phyloP scores from a whole-genome alignment of 2,329 filamentous ascomycete genomes.

The Xylariales sp. region DNA sequence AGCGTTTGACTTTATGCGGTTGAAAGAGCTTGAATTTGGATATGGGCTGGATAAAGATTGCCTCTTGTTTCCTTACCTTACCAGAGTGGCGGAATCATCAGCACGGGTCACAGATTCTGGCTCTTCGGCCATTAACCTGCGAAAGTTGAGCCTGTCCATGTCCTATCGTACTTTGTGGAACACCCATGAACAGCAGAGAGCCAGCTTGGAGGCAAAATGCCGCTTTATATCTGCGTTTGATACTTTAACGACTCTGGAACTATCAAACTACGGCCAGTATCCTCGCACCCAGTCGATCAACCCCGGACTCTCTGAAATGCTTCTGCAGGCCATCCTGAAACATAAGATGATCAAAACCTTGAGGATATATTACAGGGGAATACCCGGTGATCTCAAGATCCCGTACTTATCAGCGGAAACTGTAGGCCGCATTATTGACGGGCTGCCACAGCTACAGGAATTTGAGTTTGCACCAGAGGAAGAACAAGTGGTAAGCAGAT shows the following conservation, averaged over 20 bases:
- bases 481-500: too few species aligned
- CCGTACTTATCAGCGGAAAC: neutral
- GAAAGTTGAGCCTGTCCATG: neutral
- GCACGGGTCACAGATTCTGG: neutral
- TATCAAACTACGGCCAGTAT: neutral
- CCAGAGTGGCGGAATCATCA: neutral
- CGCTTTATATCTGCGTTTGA: constrained; percentile 6
- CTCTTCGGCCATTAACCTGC: constrained; percentile 1
- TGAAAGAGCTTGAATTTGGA: neutral
- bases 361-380: neutral
- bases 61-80: neutral
- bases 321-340: constrained; percentile 4
- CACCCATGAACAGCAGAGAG: neutral
- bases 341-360: constrained; percentile 4
- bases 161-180: neutral
- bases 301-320: constrained; percentile 1
- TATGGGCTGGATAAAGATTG: neutral
- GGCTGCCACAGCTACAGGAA: constrained; percentile 5
- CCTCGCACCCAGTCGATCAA: neutral
- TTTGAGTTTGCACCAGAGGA: constrained; percentile 2
- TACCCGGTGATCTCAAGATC: neutral
- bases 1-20: neutral
- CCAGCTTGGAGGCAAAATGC: neutral
- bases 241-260: constrained; percentile 5
- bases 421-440: constrained; percentile 1